These are phyloP conservation scores for Neurospora sp. DNA, from an alignment of 495 filamentous ascomycete species.

Conservation along the genomic window DNA sequence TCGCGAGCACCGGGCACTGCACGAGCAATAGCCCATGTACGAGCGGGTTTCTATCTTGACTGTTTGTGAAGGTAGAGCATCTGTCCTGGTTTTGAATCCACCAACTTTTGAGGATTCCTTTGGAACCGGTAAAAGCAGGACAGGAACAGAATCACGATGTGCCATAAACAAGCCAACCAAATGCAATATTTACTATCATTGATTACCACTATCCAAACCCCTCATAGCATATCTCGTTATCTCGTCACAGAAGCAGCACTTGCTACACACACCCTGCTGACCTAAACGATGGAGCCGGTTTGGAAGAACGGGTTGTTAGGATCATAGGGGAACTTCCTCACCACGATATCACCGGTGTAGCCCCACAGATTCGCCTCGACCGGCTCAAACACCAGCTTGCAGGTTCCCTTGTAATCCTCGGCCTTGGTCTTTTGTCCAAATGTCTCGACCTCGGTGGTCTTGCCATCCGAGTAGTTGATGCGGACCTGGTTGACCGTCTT, in stretches of 20 bases:
- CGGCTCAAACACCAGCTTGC: conserved; percentile 14
- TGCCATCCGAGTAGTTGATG: conserved; percentile 30
- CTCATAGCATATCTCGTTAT: neutral
- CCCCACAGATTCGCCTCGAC: conserved; percentile 18
- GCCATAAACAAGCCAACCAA: neutral
- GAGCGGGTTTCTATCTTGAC: too few relatives aligned
- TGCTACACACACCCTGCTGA: neutral
- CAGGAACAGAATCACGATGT: neutral
- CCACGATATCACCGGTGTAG: conserved; percentile 35
- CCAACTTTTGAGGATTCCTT: neutral
- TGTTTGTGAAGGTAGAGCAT: neutral
- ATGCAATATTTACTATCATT: neutral
- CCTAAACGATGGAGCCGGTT: conserved; percentile 14
- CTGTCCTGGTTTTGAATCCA: neutral
- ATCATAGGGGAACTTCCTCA: conserved; percentile 37
- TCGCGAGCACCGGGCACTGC: too few relatives aligned
- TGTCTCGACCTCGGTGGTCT: conserved; percentile 19
- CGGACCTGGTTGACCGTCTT: conserved; percentile 30
- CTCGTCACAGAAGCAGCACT: neutral
- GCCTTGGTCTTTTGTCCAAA: conserved; percentile 26
- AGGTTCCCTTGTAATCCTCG: conserved; percentile 3
- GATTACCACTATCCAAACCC: neutral
- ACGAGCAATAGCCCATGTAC: too few relatives aligned
- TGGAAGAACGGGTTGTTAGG: conserved; percentile 25
- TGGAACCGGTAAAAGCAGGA: neutral